Percentiles rank a stretch among this genome's conserved stretches.
phyloP scores from a whole-genome alignment of 305 asterid species.

The Fraxinus angustifolia region DNA sequence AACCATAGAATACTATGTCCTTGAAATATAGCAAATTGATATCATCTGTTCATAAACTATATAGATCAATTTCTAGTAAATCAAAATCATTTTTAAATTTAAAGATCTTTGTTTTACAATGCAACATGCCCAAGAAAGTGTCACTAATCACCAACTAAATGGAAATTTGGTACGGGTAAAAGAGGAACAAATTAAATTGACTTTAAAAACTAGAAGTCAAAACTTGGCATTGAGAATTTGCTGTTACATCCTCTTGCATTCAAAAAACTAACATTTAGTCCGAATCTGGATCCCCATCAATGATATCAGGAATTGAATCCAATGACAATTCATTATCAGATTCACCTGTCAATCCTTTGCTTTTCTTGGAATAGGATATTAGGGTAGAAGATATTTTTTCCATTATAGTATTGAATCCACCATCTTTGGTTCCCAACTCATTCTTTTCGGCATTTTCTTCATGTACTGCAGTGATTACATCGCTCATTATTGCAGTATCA shows the following conservation, averaged over 20 bases:
- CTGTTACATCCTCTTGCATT: neutral
- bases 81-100: neutral
- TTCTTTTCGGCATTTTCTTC: slow-evolving; percentile 17
- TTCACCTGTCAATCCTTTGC: slow-evolving; percentile 29
- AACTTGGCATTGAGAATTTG: slow-evolving; percentile 16
- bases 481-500: slow-evolving; percentile 19
- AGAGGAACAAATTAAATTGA: neutral
- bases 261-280: slow-evolving; percentile 31
- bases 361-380: slow-evolving; percentile 10
- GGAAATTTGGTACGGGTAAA: neutral
- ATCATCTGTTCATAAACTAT: neutral
- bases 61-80: neutral
- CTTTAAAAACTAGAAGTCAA: neutral
- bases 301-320: slow-evolving; percentile 62
- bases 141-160: neutral
- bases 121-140: neutral
- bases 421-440: slow-evolving; percentile 15
- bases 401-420: slow-evolving; percentile 16
- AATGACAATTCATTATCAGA: slow-evolving; percentile 29
- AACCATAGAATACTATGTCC: neutral
- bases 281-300: slow-evolving; percentile 78
- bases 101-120: neutral
- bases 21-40: neutral
- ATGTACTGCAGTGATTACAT: slow-evolving; percentile 1
- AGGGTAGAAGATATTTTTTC: slow-evolving; percentile 37